Base-by-base conservation (phyloP, 306 rosid genomes). In the Lathyrus aphaca region DNA sequence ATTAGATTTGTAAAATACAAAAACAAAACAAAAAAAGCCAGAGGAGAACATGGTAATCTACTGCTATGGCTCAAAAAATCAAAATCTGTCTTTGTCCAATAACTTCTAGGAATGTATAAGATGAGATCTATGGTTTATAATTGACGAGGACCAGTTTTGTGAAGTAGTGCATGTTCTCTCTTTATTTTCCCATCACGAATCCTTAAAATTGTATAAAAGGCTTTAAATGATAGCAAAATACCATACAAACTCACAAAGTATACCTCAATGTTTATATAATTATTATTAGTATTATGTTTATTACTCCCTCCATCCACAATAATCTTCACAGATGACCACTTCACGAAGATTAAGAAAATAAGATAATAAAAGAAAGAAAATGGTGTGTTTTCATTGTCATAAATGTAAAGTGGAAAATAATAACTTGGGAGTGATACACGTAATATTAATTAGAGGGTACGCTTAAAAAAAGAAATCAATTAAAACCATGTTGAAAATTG, bases 51-150 rank as follows among this genome's bases (percentile, higher is more conserved):
- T 39, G 48, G 14, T 46, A 46, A 10, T 37, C 30, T 23, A 69
- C 8, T 29, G 30, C 19, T 13, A 35, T 35, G 16, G 62, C 39
- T 55, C 18, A 55, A 55, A 55, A 25, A 46, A 10, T 46, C 51
- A 46, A 35, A 35, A 46, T 39, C 13, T 55, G 18, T 55, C 11
- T 25, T 25, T 27, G 39, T 55, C 18, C 40, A 56, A 15, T 25
- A 56, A 25, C 39, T 56, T 56, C 16, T 27, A 35, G 62, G 62
- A 55, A 25, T 23, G 61, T 55, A 45, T 6, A 45, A 45, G 51
- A 46, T 15, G 53, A 46, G 21, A 46, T 15, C 21, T 15, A 17
- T 5, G 21, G 21, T 15, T 46, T 46, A n/a, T 19, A 16, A 25
- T 49, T 49, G 25, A 49, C 15, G 55, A 49, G 23, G 2, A 17